phyloP scores from a whole-genome alignment of 768 basidiomycete species.

The Hortiboletus campestris region DNA sequence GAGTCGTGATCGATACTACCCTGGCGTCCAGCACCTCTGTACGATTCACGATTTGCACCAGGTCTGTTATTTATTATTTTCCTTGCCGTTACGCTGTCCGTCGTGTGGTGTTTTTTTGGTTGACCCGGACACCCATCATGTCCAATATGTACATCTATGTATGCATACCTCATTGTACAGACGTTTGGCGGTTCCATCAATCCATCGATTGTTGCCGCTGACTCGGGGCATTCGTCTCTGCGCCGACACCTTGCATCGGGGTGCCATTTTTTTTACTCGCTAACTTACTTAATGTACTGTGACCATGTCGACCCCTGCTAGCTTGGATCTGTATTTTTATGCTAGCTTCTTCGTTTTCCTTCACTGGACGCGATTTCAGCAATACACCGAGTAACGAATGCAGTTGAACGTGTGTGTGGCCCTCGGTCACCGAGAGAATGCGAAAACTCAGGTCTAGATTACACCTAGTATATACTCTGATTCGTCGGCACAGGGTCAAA shows the following conservation, averaged over 20 bases:
- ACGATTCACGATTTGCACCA: neutral
- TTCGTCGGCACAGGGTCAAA: neutral
- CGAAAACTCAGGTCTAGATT: neutral
- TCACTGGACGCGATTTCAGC: constrained; percentile 4
- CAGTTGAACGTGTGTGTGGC: neutral
- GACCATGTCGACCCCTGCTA: neutral
- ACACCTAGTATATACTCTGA: neutral
- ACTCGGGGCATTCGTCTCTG: constrained; percentile 1
- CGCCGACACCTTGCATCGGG: neutral
- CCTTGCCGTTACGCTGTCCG: neutral
- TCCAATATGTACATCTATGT: constrained; percentile 7
- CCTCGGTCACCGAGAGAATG: neutral
- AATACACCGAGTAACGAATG: neutral
- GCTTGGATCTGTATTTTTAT: constrained; percentile 25
- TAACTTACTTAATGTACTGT: constrained; percentile 26
- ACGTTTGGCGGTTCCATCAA: constrained; percentile 2
- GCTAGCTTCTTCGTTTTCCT: neutral
- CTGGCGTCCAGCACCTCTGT: neutral
- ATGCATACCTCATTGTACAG: constrained; percentile 12
- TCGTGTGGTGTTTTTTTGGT: neutral
- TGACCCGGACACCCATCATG: neutral
- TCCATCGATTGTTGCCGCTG: neutral
- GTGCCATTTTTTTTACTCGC: constrained; percentile 1
- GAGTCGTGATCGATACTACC: constrained; percentile 35
- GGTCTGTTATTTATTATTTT: neutral